Conservation (phyloP, 768 basidiomycete genomes). For the Russula abietina region DNA sequence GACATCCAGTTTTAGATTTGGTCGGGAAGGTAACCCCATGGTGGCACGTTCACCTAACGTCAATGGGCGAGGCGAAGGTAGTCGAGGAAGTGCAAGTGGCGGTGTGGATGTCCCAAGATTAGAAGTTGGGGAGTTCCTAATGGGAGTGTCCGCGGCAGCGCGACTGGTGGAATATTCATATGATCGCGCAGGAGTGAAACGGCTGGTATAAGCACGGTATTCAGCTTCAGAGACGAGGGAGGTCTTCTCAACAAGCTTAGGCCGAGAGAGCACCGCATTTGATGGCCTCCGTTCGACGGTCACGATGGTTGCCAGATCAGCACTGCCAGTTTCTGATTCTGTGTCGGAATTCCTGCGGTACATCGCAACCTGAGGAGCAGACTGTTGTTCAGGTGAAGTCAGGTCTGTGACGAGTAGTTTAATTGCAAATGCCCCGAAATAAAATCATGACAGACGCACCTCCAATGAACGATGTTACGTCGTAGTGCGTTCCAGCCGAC, state of each 20-base stretch:
- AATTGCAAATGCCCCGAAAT: background rate
- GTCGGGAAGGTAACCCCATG: conserved; percentile 28
- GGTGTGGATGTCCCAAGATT: background rate
- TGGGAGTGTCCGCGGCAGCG: background rate
- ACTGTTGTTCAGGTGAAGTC: conserved; percentile 29
- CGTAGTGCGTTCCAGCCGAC: conserved; percentile 53
- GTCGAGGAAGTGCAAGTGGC: background rate
- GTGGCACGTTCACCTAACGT: conserved; percentile 5
- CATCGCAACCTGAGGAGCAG: background rate
- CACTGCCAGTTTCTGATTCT: conserved; percentile 11
- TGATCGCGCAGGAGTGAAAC: background rate
- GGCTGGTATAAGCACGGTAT: background rate
- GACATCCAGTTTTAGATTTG: conserved; percentile 21
- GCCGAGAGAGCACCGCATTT: conserved; percentile 7
- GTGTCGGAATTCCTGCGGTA: conserved; percentile 3
- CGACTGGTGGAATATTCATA: background rate
- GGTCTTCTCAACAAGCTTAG: background rate
- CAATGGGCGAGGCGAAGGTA: background rate
- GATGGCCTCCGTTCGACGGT: conserved; percentile 20
- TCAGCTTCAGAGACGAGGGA: background rate
- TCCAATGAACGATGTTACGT: conserved; percentile 70
- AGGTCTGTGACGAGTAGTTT: conserved; percentile 29
- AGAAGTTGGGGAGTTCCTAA: background rate
- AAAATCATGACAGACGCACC: conserved; percentile 33
- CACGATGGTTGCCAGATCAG: conserved; percentile 12